Evolutionary conservation across 768 basidiomycete species (phyloP).

Genomic region (Lactarius quietus): DNA sequence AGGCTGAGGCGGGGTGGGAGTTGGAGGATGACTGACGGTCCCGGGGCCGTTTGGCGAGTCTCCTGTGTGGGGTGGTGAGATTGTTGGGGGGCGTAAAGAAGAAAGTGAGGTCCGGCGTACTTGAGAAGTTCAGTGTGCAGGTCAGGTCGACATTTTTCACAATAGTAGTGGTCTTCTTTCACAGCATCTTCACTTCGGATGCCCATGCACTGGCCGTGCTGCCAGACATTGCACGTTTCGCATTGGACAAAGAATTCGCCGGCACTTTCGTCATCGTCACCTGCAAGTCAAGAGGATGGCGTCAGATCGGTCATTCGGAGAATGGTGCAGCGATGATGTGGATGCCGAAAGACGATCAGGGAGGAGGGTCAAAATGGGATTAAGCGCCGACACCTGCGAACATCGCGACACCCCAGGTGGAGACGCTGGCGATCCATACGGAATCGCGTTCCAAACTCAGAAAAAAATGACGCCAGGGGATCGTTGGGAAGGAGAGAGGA

Average conservation of each 20-base stretch:
- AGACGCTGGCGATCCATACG: neutral
- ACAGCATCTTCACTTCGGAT: conserved; percentile 74
- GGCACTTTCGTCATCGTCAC: conserved; percentile 74
- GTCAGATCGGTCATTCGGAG: conserved; percentile 29
- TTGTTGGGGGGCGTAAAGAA: conserved; percentile 25
- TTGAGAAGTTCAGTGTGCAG: conserved; percentile 77
- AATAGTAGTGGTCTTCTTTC: conserved; percentile 82
- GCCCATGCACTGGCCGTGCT: conserved; percentile 96
- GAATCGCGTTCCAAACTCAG: conserved; percentile 11
- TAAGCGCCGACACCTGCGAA: conserved; percentile 15
- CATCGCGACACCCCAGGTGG: conserved; percentile 7
- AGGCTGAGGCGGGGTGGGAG: conserved; percentile 32
- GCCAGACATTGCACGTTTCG: conserved; percentile 96
- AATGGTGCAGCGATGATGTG: conserved; percentile 7
- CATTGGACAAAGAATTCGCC: conserved; percentile 98
- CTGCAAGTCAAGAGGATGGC: conserved; percentile 29
- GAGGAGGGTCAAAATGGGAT: conserved; percentile 5
- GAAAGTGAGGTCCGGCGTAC: conserved; percentile 43
- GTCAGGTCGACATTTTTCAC: conserved; percentile 89
- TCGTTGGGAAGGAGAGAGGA: neutral
- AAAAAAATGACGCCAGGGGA: neutral
- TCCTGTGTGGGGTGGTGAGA: conserved; percentile 40
- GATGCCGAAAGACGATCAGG: conserved; percentile 10
- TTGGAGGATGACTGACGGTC: conserved; percentile 53
- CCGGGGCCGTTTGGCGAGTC: conserved; percentile 61